Base-by-base conservation (phyloP, 495 filamentous ascomycete genomes). In the Chlorociboria aeruginascens region DNA sequence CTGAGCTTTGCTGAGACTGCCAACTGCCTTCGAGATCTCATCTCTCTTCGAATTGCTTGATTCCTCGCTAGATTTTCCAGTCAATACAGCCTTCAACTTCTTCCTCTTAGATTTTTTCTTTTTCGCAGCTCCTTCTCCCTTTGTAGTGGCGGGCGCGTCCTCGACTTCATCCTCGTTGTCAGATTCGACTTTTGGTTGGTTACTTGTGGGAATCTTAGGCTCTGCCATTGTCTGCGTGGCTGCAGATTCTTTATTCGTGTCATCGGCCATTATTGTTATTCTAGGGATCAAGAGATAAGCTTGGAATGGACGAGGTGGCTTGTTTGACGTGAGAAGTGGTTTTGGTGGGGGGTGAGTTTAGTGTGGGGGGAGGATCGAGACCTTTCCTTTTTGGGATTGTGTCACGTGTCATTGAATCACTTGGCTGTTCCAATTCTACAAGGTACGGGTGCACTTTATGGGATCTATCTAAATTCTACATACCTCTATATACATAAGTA, bases 71-170 rank as follows among this genome's bases (percentile, higher is more conserved):
- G 33, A 38, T 20, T 33, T 36, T 52, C 46, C 42, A 9, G 17
- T 32, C 36, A 55, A 14, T 7, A 51, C 49, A 17, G 54, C 49
- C 49, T 78, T 71, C 58, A 73, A 73, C 49, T 66, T 62, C 59
- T 71, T 76, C 56, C 66, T 69, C 52, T 61, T 69, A 46, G 71
- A 72, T 60, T 74, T 74, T 54, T 74, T 74, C 48, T 74, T 75
- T 53, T 70, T 70, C 45, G 59, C 46, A 7, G 47, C 60, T 43
- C 40, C 49, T 6, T 51, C 46, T 32, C 45, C 52, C 36, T 46
- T 40, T 31, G 50, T 25, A 25, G 20, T 25, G 20, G 20, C 46
- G 1, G 51, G 38, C 14, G 48, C 51, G n/a, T 60, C 62, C 6
- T 60, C 61, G 12, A 53, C 59, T 33, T 71, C 66, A 43, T 55